Percentiles rank a stretch among this genome's conserved stretches.
Conservation (phyloP, 345 rosid genomes). For the Dipteronia dyeriana region DNA sequence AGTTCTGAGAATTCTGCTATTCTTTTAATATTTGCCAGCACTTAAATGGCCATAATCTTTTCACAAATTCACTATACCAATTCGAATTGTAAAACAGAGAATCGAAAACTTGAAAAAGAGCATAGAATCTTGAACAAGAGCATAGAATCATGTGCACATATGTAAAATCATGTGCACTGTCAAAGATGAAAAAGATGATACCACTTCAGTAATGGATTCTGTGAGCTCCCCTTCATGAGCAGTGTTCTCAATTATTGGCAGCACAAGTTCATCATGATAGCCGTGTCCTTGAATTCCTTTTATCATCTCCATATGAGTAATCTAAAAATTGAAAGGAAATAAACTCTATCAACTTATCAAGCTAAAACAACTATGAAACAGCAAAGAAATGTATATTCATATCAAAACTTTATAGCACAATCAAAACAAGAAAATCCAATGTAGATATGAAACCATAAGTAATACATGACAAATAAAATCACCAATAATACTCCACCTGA, state of each 20-base stretch:
- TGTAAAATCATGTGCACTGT: background rate
- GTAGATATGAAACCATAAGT: background rate
- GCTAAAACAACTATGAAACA: slow-evolving; percentile 6
- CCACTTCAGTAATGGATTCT: slow-evolving; percentile 43
- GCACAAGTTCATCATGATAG: slow-evolving; percentile 49
- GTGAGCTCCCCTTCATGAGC: slow-evolving; percentile 41
- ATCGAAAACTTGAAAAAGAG: background rate
- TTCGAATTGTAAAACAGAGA: background rate
- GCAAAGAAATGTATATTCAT: background rate
- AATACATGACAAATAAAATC: background rate
- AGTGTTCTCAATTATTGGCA: slow-evolving; percentile 51
- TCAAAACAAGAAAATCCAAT: background rate
- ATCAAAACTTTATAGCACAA: background rate
- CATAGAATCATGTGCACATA: background rate
- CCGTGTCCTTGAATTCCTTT: slow-evolving; percentile 54
- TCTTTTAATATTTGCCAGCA: background rate
- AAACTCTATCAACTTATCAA: background rate
- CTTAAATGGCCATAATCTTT: background rate
- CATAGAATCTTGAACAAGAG: background rate
- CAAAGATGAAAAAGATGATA: slow-evolving; percentile 13
- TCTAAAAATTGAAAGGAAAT: slow-evolving; percentile 14
- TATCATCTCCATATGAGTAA: slow-evolving; percentile 54
- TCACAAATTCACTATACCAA: background rate
- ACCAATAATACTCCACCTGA: background rate
- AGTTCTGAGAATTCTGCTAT: background rate